Evolutionary conservation across 768 basidiomycete species (phyloP), one percentile per base, ranked within the genome.

Genomic region (Panaeolus papilionaceus): DNA sequence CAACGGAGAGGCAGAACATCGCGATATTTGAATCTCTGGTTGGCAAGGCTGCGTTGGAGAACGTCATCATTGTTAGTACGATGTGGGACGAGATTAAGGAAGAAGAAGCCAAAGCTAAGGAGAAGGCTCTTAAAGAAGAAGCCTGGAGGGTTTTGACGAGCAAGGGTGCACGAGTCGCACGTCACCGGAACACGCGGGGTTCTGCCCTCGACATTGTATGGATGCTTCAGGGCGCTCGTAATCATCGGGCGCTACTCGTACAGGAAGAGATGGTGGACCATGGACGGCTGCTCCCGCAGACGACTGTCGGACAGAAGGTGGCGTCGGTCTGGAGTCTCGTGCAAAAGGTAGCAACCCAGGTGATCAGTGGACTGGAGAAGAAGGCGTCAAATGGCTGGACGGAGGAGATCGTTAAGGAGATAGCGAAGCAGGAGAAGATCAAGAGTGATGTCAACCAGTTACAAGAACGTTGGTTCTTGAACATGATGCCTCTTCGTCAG

Each of bases 11-110:
- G 39, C 81, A 79, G 71, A 87, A 84, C 70, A 79, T 86, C 54
- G 78, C 79, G n/a, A 79, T 87, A 72, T 86, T 87, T 72, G 76
- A 77, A 37, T 78, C 82, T 63, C 77, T 87, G 16, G 86, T 85
- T 68, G 86, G 85, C 26, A 76, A 78, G 20, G 75, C 68, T 44
- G 54, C 54, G 28, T 78, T 84, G 68, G 78, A 79, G 67, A 84
- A 85, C 65, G 84, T 86, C 58, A 77, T 85, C 58, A 76, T 87
- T 63, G 79, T 78, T 44, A 85, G 85, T 64, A 86, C 81, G 10
- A 85, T 81, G 80, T 86, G 85, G 84, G 77, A 74, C 9, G 76
- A 77, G 63, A 58, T 71, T 18, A 61, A 40, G 1, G 38, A 62
- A n/a, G 58, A 66, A 7, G 20, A 38, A 14, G 71, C 69, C 5